phyloP scores from a whole-genome alignment of 2,329 filamentous ascomycete species.

The Neopestalotiopsis rosae region DNA sequence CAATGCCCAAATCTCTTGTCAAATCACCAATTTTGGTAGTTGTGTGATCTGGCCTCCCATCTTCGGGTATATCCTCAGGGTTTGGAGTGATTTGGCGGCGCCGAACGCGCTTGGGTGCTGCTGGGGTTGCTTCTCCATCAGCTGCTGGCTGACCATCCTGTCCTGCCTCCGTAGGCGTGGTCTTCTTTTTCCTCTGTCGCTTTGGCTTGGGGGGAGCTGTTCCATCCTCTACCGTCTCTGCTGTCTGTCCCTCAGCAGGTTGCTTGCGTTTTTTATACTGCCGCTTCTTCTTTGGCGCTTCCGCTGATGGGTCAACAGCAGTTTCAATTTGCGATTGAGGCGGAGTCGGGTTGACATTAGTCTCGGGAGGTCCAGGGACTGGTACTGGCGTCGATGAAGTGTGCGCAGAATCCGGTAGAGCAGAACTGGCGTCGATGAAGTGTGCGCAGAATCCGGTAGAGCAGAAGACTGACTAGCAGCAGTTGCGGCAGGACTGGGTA shows the following conservation, averaged over 20 bases:
- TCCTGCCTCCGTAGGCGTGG: slow-evolving; percentile 21
- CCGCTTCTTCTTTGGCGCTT: slow-evolving; percentile 27
- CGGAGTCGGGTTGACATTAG: background rate
- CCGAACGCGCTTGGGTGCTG: slow-evolving; percentile 28
- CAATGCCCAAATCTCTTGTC: slow-evolving; percentile 71
- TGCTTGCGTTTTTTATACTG: slow-evolving; percentile 32
- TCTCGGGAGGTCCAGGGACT: background rate
- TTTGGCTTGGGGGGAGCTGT: slow-evolving; percentile 36
- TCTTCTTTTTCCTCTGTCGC: slow-evolving; percentile 32
- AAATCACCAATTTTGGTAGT: slow-evolving; percentile 76
- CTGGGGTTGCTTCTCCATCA: slow-evolving; percentile 27
- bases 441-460: background rate
- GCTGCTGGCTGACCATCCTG: slow-evolving; percentile 28
- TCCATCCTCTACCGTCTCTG: slow-evolving; percentile 17
- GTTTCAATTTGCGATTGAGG: slow-evolving; percentile 1
- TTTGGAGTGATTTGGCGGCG: slow-evolving; percentile 54
- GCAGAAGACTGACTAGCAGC: background rate
- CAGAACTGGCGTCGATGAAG: no score
- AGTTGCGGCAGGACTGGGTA: slow-evolving; percentile 12
- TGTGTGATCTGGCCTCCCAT: slow-evolving; percentile 66
- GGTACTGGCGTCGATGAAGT: slow-evolving; percentile 12
- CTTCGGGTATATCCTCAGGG: slow-evolving; percentile 65
- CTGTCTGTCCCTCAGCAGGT: slow-evolving; percentile 23
- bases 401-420: background rate
- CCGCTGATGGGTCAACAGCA: background rate